Evolutionary conservation across 1,284 basidiomycete genomes (phyloP), one percentile per base, ranked within the genome.

Genomic region (Thelephora terrestris): DNA sequence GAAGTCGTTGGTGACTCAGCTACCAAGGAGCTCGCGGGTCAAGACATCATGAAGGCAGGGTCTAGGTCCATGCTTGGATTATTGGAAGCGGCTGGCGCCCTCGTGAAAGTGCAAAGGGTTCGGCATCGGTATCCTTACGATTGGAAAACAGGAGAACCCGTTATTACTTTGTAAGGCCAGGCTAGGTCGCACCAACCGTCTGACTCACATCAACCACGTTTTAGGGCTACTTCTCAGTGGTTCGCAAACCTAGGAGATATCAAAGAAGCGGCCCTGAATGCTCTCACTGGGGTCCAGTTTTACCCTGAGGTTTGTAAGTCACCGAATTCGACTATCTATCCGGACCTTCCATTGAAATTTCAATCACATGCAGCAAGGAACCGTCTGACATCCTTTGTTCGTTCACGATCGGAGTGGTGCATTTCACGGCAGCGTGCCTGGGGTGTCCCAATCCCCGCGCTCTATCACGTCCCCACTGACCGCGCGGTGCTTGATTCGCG

Each of bases 401-500:
- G 74, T 3, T 86, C 85, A 0, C 88, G 96, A 4, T 92, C 91
- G 0, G 96, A 99, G 68, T 99, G 96, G 96, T 99, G 96, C 62
- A 98, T 99, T 51, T 99, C 95, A 27, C 85, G 96, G 2, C 96
- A 99, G 63, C 85, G 96, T 16, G 86, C 89, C 16, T 99, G 96
- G 96, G 96, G 96, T 27, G 91, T 98, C 1, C 96, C 96, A 1
- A 97, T 99, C 52, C 95, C 94, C 0, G 85, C 91, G 1, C 68
- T 99, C 1, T 80, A 94, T 60, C 81, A 87, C 56, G 64, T 73
- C 1, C 71, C 73, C 1, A 80, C 80, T 1, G 81, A 81, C 45
- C 71, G 75, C 21, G 77, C 85, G 0, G 62, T 92, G 37, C 78
- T 98, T 46, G 79, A 84, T 46, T 57, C 70, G 1, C 71, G 73